Percentiles rank a stretch among this genome's conserved stretches.
Evolutionary conservation across 306 rosid species (phyloP).

Genomic region (Geum urbanum): DNA sequence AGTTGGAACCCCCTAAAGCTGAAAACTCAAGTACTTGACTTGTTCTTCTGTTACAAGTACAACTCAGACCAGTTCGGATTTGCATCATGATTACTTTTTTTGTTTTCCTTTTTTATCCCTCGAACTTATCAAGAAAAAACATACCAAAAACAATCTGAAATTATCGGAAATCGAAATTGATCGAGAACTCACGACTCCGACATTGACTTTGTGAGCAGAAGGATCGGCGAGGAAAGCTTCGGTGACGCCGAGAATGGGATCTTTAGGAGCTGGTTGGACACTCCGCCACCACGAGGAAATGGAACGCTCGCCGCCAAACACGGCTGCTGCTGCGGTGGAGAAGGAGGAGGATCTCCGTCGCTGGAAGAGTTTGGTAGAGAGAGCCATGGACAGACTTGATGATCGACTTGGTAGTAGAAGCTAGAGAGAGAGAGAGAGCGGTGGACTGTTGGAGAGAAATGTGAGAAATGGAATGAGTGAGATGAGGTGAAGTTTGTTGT

Average conservation of each 20-base stretch:
- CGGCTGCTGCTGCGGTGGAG: constrained; percentile 22
- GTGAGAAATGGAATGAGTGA: too few species aligned
- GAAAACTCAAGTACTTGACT: background rate
- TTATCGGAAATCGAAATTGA: background rate
- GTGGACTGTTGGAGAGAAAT: background rate
- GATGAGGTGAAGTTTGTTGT: background rate
- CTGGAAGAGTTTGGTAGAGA: constrained; percentile 27
- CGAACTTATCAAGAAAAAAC: background rate
- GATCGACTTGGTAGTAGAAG: background rate
- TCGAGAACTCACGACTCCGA: constrained; percentile 76
- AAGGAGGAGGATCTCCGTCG: constrained; percentile 43
- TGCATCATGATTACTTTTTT: background rate
- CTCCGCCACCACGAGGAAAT: constrained; percentile 68
- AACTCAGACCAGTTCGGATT: background rate
- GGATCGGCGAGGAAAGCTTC: constrained; percentile 95
- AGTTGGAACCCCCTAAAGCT: background rate
- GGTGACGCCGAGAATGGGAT: constrained; percentile 97
- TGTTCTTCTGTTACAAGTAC: background rate
- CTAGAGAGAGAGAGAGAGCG: background rate
- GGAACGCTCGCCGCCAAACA: constrained; percentile 50
- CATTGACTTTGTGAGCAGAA: constrained; percentile 78
- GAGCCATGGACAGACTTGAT: constrained; percentile 36
- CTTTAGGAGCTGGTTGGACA: constrained; percentile 85
- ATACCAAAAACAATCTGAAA: background rate
- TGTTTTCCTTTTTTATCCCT: background rate